A percentile compares a stretch with the other conserved stretches of the same genome.
Evolutionary conservation across 495 filamentous ascomycete genomes (phyloP).

Genomic region (Annulohypoxylon maeteangense): DNA sequence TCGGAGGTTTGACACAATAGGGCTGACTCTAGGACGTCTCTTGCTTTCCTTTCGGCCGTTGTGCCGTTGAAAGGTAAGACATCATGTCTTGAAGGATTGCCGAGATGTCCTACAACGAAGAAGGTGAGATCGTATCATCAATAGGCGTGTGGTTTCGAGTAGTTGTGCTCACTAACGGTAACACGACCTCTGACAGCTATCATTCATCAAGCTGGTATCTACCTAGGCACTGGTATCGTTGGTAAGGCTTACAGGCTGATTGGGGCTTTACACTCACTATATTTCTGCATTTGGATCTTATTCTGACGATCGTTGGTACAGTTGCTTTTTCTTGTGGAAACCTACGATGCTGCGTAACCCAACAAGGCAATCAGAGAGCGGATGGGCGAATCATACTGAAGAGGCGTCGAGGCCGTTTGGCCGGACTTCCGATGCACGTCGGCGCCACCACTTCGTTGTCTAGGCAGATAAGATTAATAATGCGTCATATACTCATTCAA

Average conservation of each 20-base stretch:
- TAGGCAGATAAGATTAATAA: not conserved
- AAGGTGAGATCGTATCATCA: too few species aligned
- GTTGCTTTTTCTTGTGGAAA: not conserved
- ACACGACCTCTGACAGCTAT: not conserved
- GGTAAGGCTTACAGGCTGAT: not conserved
- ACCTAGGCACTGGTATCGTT: not conserved
- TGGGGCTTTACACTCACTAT: not conserved
- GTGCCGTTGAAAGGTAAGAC: too few species aligned
- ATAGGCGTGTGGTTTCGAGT: not conserved
- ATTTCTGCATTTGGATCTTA: not conserved
- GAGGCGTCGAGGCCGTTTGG: not conserved
- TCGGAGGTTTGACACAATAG: too few species aligned
- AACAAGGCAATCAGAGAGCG: too few species aligned
- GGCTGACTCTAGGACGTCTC: too few species aligned
- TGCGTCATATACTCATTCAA: not conserved
- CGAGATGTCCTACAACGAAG: too few species aligned
- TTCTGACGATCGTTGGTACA: not conserved
- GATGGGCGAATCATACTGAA: too few species aligned
- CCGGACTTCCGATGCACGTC: not conserved
- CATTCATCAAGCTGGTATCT: too few species aligned
- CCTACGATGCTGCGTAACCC: too few species aligned
- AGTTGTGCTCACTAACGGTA: not conserved
- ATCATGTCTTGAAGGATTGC: too few species aligned
- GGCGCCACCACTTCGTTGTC: not conserved
- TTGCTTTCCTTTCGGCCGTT: too few species aligned